A percentile compares a stretch with the other conserved stretches of the same genome.
Evolutionary conservation across 352 stramenopile species (phyloP).

Genomic region (Elongisporangium senticosum): DNA sequence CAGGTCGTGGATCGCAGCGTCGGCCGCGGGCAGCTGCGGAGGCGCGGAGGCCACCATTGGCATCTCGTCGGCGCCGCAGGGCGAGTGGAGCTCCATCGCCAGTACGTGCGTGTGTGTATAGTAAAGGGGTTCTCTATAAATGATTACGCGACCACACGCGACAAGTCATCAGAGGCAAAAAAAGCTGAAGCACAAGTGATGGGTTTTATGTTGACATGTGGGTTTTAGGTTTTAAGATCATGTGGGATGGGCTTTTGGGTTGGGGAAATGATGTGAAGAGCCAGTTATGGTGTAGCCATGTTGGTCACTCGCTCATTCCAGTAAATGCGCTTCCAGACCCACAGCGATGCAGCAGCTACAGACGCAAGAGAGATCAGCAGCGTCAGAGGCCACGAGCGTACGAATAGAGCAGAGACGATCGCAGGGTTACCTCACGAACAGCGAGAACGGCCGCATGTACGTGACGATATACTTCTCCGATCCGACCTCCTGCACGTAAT

Average conservation of each 20-base stretch:
- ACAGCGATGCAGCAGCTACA: constrained; percentile 74
- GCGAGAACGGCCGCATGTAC: constrained; percentile 69
- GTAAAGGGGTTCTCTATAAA: not conserved
- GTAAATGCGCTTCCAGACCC: constrained; percentile 53
- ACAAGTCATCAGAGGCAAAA: not conserved
- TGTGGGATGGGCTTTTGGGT: not conserved
- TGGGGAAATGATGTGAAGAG: not conserved
- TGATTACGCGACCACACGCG: not conserved
- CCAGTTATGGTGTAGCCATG: not conserved
- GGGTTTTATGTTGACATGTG: not conserved
- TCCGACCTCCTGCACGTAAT: constrained; percentile 34
- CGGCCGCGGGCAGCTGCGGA: not conserved
- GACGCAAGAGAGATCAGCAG: constrained; percentile 6
- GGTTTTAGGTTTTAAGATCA: not conserved
- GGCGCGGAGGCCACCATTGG: not conserved
- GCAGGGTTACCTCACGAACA: constrained; percentile 59
- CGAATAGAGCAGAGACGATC: not conserved
- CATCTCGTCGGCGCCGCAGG: not conserved
- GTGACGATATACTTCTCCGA: constrained; percentile 76
- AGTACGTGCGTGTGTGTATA: not conserved
- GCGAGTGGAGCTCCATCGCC: not conserved
- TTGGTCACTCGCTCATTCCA: constrained; percentile 22
- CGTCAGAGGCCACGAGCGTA: too few species aligned
- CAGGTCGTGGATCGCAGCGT: not conserved
- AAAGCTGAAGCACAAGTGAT: not conserved